Evolutionary conservation across 148 eudicot genomes (phyloP), one percentile per base, ranked within the genome.

Genomic region (Vaccinium macrocarpon): DNA sequence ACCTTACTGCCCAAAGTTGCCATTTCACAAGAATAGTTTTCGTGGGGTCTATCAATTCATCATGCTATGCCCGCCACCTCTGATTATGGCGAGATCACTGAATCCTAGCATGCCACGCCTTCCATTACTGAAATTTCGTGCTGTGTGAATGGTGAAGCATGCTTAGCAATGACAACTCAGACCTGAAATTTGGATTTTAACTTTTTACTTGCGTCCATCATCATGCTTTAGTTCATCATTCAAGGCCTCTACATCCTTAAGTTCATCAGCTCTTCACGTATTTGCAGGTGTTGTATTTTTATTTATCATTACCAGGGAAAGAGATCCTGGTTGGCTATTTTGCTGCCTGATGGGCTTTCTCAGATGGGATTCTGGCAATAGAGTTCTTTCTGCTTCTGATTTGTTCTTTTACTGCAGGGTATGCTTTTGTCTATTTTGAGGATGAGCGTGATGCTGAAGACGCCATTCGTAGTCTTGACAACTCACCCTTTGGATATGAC

Each of bases 401-500:
- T 79, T 48, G 42, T 78, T 75, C 79, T 59, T 82, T 82, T 79
- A 76, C 82, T 89, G 88, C 87, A 97, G 99, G 99, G 21, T 96
- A 89, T 91, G 99, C 98, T 72, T 94, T 96, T 91, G 93, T 96
- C 71, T 94, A 96, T 88, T 93, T 93, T 79, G 96, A 93, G 87
- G 95, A 94, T 89, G 98, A 96, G 76, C 95, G 90, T 82, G 98
- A 94, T 84, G 99, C 95, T 48, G 91, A 88, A 52, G 97, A 96
- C 88, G 97, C 99, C 46, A 92, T 96, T 84, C 93, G 92, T 82
- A 86, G 85, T 85, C 95, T 96, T 84, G 97, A 96, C 90, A 88
- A 90, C 76, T 76, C 80, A 49, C 92, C 99, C n/a, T 96, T 96
- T 89, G 99, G 99, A 18, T 87, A 87, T 84, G 98, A 92, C 87